Conservation (phyloP, 2,329 filamentous ascomycete species). For the Microascus cirrosus region DNA sequence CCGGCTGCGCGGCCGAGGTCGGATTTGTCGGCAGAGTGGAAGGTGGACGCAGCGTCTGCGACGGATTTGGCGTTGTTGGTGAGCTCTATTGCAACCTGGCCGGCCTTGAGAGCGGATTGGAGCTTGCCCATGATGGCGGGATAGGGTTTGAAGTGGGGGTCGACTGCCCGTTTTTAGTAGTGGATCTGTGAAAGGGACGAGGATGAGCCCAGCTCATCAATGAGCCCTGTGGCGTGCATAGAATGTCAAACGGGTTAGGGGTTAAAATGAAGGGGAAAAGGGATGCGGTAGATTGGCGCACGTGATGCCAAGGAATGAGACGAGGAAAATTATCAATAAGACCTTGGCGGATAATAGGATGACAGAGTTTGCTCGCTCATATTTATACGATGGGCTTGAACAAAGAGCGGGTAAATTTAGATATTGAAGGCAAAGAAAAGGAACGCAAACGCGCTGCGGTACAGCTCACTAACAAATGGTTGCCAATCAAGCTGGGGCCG, state of each 20-base stretch:
- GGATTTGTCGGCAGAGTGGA: slow-evolving; percentile 19
- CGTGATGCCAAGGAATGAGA: background rate
- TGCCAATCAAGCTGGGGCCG: no score
- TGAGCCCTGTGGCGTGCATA: background rate
- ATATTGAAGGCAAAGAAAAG: background rate
- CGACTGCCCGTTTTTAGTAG: background rate
- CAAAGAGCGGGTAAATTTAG: background rate
- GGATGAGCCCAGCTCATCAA: slow-evolving; percentile 4
- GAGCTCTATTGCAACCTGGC: slow-evolving; percentile 20
- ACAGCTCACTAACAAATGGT: no score
- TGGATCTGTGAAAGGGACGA: background rate
- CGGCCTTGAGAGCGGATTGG: slow-evolving; percentile 18
- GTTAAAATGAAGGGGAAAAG: background rate
- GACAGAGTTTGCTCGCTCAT: background rate
- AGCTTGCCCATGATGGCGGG: slow-evolving; percentile 16
- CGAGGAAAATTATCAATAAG: background rate
- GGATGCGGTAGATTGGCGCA: background rate
- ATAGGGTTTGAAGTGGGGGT: background rate
- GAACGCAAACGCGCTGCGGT: no score
- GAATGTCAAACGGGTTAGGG: background rate
- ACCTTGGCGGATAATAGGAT: background rate
- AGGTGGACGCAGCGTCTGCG: slow-evolving; percentile 14
- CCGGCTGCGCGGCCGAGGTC: slow-evolving; percentile 21
- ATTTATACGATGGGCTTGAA: background rate
- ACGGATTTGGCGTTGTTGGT: slow-evolving; percentile 16